Evolutionary conservation across 805 yeast genomes (phyloP), one percentile per base, ranked within the genome.

Genomic region (Suhomyces sp.): DNA sequence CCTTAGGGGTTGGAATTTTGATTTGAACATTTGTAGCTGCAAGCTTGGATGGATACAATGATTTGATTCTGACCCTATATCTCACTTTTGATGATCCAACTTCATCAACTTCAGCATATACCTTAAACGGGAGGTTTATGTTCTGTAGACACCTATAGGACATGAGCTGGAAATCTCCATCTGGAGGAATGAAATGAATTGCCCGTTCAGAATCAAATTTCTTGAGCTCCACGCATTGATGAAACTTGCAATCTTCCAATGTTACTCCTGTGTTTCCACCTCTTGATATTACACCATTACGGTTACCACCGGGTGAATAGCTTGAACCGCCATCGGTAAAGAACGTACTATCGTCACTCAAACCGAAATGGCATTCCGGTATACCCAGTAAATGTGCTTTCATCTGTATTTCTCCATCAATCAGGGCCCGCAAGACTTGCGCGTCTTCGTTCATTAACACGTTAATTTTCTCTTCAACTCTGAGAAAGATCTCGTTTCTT

Each of bases 161-260:
- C 90, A 88, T 81, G 40, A 88, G 71, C 56, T 87, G 91, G 54
- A 87, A 85, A 33, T 79, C 77, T 0, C 95, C 95, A 60, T 88
- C 95, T 2, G 96, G 96, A 2, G 96, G 96, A 9, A 80, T 68
- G 45, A 88, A 88, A 29, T 73, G 76, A 39, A 88, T 82, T 16
- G 76, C 63, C 25, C 83, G 65, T 17, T 81, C 79, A 14, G 68
- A 53, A 42, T 84, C 88, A 56, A 82, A 86, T 46, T 76, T 74
- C 39, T 76, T 76, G 37, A 87, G 65, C 42, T 81, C 78, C 17
- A 88, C 96, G 58, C 95, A 85, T 49, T 86, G 91, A 58, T 88
- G 96, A 60, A 88, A 83, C 44, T 83, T 86, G 48, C 85, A 80
- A 55, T 88, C 95, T 47, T 83, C 86, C 8, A 88, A 61, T 0